Base-by-base conservation (phyloP, 768 basidiomycete genomes). In the Filobasidium floriforme region DNA sequence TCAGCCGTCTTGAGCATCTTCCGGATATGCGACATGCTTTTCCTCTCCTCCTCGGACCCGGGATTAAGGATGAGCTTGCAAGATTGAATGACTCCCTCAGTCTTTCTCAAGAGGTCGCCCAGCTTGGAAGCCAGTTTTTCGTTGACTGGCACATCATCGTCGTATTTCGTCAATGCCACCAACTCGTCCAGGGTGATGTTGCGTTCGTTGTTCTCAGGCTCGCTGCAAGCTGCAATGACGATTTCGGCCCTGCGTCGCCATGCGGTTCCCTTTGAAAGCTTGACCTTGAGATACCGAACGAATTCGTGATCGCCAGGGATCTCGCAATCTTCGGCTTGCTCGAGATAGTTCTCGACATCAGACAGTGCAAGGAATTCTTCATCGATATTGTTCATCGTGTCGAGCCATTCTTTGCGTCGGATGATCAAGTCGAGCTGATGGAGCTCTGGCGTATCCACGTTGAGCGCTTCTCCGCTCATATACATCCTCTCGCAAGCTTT, bases 381-480 rank as follows among this genome's bases (percentile, higher is more conserved):
- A 59, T 89, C 87, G 26, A 88, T 79, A 60, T 86, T 85, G 69
- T 88, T 85, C 43, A 94, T 80, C 72, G 92, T 90, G 66, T 80
- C 83, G 68, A 89, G 79, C 67, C 94, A 84, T 72, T 87, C 85
- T 73, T 89, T 86, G 12, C 90, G 85, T 65, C 88, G 84, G 26
- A 90, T 87, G 64, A 92, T 86, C 78, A 85, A 87, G 80, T 89
- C 87, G 22, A 96, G 82, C 68, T 88, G 85, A 19, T 82, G 75
- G 15, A 93, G 80, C 75, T 92, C 90, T 15, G 90, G 88, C 22
- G 94, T 81, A 60, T 86, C 82, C n/a, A 94, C 87, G 70, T 91
- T 92, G 62, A 93, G 78, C 10, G 88, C 60, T 11, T 74, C 69
- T 6, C 75, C 76, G 15, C 73, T 65, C 24, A 75, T 73, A 12